Conservation (phyloP, 371 early-diverging fungal species). For the Cladochytrium tenue region DNA sequence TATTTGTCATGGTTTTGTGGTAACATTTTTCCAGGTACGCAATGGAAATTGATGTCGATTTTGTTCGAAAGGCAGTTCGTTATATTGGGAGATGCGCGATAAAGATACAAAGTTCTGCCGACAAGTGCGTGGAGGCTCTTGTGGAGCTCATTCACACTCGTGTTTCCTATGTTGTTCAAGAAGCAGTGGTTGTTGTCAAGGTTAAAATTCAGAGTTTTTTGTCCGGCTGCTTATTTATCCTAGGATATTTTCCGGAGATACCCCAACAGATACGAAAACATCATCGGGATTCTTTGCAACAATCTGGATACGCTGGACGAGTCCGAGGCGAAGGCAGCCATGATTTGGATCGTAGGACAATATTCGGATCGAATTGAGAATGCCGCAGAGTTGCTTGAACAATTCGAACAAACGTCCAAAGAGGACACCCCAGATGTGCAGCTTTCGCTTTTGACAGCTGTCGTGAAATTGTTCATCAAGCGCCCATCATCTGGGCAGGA, state of each 20-base stretch:
- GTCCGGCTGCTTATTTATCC: conserved; percentile 4
- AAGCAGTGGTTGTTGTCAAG: conserved; percentile 88
- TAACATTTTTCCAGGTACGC: conserved; percentile 64
- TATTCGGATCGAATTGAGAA: conserved; percentile 59
- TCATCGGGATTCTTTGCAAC: conserved; percentile 68
- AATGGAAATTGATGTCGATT: conserved; percentile 91
- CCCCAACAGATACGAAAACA: conserved; percentile 88
- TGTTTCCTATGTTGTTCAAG: conserved; percentile 91
- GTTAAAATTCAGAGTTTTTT: conserved; percentile 27
- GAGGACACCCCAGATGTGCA: conserved; percentile 89
- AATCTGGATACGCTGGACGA: conserved; percentile 54
- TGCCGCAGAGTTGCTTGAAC: conserved; percentile 47
- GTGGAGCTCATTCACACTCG: conserved; percentile 86
- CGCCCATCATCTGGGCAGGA: conserved; percentile 86
- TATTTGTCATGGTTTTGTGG: not conserved
- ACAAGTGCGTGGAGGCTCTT: conserved; percentile 81
- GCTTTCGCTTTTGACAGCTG: conserved; percentile 81
- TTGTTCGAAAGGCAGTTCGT: conserved; percentile 90
- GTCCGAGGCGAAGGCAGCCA: conserved; percentile 55
- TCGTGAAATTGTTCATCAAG: conserved; percentile 88
- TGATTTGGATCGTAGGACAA: conserved; percentile 65
- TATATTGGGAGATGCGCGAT: conserved; percentile 91
- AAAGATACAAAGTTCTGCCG: conserved; percentile 80
- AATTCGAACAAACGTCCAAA: conserved; percentile 50
- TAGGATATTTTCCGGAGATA: conserved; percentile 94